Evolutionary conservation across 1,139 yeast species (phyloP).

Genomic region (Blastobotrys persicus): DNA sequence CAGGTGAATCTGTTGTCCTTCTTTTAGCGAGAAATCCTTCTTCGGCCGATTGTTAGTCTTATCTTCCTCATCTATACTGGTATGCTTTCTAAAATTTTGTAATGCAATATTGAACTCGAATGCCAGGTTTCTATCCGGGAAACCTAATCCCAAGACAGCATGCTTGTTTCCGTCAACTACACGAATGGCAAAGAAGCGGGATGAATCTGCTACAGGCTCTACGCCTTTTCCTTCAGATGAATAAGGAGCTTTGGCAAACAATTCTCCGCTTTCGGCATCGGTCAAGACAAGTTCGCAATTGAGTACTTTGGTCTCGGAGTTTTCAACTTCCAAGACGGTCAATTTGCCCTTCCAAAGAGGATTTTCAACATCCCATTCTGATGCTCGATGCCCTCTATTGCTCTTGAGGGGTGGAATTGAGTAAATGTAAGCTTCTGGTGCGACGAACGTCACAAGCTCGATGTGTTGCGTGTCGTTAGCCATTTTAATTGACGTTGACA

Average conservation of each 20-base stretch:
- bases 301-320: conserved; percentile 20
- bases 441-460: conserved; percentile 19
- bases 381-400: conserved; percentile 32
- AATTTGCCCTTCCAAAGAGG: conserved; percentile 42
- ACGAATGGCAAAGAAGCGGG: conserved; percentile 36
- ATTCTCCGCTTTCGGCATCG: conserved; percentile 32
- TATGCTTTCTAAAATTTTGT: conserved; percentile 38
- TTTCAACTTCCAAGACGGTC: conserved; percentile 34
- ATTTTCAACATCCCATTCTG: conserved; percentile 38
- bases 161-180: conserved; percentile 35
- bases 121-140: conserved; percentile 38
- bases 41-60: conserved; percentile 13
- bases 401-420: conserved; percentile 38
- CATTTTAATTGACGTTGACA: neutral
- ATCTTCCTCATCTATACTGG: conserved; percentile 20
- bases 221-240: conserved; percentile 31
- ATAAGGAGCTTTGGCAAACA: conserved; percentile 39
- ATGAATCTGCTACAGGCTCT: conserved; percentile 33
- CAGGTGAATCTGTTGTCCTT: conserved; percentile 32
- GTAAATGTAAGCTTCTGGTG: conserved; percentile 28
- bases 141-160: conserved; percentile 44
- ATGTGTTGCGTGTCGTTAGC: neutral
- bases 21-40: conserved; percentile 32
- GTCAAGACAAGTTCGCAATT: conserved; percentile 35
- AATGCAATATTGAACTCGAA: conserved; percentile 43